Percentiles rank a stretch among this genome's conserved stretches.
Evolutionary conservation across 78 protist species (phyloP).

Genomic region (Diacronema lutheri): DNA sequence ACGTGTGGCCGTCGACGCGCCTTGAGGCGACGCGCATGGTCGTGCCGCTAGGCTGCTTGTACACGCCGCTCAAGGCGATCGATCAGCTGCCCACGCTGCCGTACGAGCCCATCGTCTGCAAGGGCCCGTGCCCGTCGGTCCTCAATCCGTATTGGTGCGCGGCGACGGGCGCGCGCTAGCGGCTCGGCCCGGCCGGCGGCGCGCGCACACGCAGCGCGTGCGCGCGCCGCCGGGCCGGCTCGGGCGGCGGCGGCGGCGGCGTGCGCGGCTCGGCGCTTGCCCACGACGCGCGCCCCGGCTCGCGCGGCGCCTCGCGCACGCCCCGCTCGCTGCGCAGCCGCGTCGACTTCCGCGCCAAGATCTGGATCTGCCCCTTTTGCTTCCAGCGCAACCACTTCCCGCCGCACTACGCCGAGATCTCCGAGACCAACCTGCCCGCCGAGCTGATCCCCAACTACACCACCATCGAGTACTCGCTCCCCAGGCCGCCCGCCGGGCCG

Average conservation of each 20-base stretch:
- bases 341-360: neutral
- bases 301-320: too few relatives aligned
- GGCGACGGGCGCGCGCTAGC: too few relatives aligned
- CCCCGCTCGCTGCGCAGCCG: neutral
- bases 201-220: too few relatives aligned
- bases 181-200: too few relatives aligned
- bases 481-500: slow-evolving; percentile 36
- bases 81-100: slow-evolving; percentile 53
- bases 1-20: slow-evolving; percentile 66
- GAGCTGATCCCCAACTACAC: slow-evolving; percentile 83
- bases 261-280: too few relatives aligned
- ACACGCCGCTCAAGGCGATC: slow-evolving; percentile 87
- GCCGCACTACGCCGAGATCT: slow-evolving; percentile 73
- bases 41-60: slow-evolving; percentile 88
- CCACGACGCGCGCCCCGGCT: too few relatives aligned
- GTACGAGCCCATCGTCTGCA: slow-evolving; percentile 88
- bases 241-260: too few relatives aligned
- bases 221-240: too few relatives aligned
- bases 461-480: slow-evolving; percentile 79
- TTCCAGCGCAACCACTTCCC: slow-evolving; percentile 87
- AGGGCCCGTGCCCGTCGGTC: slow-evolving; percentile 64
- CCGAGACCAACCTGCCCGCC: slow-evolving; percentile 76
- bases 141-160: slow-evolving; percentile 88
- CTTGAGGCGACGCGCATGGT: slow-evolving; percentile 79
- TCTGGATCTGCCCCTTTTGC: slow-evolving; percentile 91